Evolutionary conservation across 306 rosid genomes (phyloP).

Genomic region (Vigna reflexopilosa): DNA sequence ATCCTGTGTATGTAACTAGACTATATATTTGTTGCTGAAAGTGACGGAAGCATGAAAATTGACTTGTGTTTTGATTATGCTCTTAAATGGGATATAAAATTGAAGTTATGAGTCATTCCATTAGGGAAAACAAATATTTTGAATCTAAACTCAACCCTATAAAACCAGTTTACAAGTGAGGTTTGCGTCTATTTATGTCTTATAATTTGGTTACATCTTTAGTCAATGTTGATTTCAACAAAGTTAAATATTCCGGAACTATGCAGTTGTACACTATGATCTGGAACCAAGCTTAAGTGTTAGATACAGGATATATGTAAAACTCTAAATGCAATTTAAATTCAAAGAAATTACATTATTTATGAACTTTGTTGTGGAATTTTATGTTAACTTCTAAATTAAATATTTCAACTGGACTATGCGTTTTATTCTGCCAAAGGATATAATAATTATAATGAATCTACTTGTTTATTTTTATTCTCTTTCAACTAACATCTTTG

Average conservation of each 20-base stretch:
- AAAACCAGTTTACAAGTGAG: no score
- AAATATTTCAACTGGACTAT: slow-evolving; percentile 11
- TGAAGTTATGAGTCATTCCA: slow-evolving; percentile 16
- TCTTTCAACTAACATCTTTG: slow-evolving; percentile 39
- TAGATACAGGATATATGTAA: neutral
- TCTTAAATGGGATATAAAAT: neutral
- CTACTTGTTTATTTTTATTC: slow-evolving; percentile 28
- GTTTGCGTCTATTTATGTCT: no score
- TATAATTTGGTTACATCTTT: no score
- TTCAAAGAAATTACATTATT: neutral
- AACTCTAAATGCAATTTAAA: slow-evolving; percentile 8
- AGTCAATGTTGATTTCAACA: no score
- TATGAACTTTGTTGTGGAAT: slow-evolving; percentile 23
- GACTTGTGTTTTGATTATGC: slow-evolving; percentile 4
- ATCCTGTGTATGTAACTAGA: neutral
- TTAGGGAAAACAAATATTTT: neutral
- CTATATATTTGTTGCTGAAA: slow-evolving; percentile 20
- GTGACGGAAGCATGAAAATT: slow-evolving; percentile 19
- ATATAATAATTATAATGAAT: slow-evolving; percentile 1
- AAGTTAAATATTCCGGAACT: neutral
- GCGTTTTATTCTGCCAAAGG: slow-evolving; percentile 32
- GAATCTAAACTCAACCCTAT: no score
- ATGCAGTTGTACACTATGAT: slow-evolving; percentile 9
- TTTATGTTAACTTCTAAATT: slow-evolving; percentile 34
- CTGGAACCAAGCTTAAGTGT: slow-evolving; percentile 9